Conservation (phyloP, 257 asterid species). For the Anisodus tanguticus region DNA sequence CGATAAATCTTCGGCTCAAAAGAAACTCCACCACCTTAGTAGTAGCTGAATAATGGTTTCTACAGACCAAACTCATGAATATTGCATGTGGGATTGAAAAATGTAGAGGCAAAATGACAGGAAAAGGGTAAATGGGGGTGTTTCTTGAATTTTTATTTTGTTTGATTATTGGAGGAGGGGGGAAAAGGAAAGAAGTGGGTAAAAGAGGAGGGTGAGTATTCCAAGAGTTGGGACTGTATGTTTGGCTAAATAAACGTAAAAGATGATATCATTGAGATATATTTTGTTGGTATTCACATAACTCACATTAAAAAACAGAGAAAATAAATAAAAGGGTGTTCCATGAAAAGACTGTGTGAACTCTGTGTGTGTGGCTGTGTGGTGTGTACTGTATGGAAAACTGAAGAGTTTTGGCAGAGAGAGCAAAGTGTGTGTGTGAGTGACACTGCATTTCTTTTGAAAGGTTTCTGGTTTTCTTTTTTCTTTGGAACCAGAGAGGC, state of each 20-base stretch:
- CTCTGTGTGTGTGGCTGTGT: too few species aligned
- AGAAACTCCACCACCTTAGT: constrained; percentile 29
- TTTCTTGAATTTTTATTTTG: constrained; percentile 34
- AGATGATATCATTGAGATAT: not conserved
- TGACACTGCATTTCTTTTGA: not conserved
- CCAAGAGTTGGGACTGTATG: constrained; percentile 38
- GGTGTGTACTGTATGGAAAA: not conserved
- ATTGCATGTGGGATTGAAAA: constrained; percentile 40
- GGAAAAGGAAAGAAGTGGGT: constrained; percentile 20
- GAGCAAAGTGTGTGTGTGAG: not conserved
- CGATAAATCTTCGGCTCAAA: too few species aligned
- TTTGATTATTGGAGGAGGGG: constrained; percentile 31
- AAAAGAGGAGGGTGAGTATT: constrained; percentile 37
- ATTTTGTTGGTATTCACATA: constrained; percentile 18
- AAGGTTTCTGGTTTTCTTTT: not conserved
- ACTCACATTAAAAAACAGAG: not conserved
- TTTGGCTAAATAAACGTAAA: constrained; percentile 44
- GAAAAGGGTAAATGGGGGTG: not conserved
- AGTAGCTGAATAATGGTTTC: constrained; percentile 30
- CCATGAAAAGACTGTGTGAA: not conserved
- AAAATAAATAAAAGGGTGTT: not conserved
- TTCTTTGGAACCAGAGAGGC: not conserved
- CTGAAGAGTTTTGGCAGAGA: not conserved
- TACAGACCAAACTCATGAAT: constrained; percentile 57
- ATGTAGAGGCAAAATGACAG: not conserved